Percentiles rank a stretch among this genome's conserved stretches.
Conservation (phyloP, 371 early-diverging fungal genomes). For the Actinomucor elegans region DNA sequence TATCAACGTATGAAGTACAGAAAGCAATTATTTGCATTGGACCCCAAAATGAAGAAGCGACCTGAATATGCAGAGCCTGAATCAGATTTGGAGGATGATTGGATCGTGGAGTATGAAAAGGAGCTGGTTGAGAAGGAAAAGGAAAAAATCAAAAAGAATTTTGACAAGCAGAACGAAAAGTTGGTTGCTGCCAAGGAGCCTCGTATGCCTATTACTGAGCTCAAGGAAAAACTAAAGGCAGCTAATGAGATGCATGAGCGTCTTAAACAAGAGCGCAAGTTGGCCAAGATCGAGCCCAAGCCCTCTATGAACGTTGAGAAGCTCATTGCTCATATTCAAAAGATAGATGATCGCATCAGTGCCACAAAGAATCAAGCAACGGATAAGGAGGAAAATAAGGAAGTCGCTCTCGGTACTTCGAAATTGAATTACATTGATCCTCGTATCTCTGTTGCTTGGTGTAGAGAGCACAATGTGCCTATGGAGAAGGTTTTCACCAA, state of each 20-base stretch:
- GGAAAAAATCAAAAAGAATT: conserved; percentile 58
- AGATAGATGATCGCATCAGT: conserved; percentile 67
- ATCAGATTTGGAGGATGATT: conserved; percentile 81
- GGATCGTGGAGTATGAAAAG: conserved; percentile 65
- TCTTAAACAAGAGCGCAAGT: conserved; percentile 51
- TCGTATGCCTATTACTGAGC: conserved; percentile 48
- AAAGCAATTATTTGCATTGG: conserved; percentile 64
- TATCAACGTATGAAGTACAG: conserved; percentile 79
- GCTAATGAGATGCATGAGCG: conserved; percentile 48
- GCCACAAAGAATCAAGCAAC: conserved; percentile 65
- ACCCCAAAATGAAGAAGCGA: conserved; percentile 73
- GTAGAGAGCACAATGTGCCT: conserved; percentile 83
- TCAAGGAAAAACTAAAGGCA: conserved; percentile 57
- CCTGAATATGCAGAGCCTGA: conserved; percentile 68
- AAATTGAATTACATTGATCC: conserved; percentile 99
- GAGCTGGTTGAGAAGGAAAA: conserved; percentile 60
- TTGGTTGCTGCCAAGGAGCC: conserved; percentile 58
- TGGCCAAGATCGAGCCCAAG: conserved; percentile 40
- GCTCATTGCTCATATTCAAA: conserved; percentile 62
- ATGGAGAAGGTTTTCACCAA: conserved; percentile 91
- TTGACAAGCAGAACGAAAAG: conserved; percentile 75
- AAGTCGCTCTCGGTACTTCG: conserved; percentile 95
- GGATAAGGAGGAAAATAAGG: conserved; percentile 96
- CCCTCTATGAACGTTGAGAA: conserved; percentile 55
- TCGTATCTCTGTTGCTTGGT: conserved; percentile 94